Evolutionary conservation across 441 rosid species (phyloP).

Genomic region (Gossypium gossypioides): DNA sequence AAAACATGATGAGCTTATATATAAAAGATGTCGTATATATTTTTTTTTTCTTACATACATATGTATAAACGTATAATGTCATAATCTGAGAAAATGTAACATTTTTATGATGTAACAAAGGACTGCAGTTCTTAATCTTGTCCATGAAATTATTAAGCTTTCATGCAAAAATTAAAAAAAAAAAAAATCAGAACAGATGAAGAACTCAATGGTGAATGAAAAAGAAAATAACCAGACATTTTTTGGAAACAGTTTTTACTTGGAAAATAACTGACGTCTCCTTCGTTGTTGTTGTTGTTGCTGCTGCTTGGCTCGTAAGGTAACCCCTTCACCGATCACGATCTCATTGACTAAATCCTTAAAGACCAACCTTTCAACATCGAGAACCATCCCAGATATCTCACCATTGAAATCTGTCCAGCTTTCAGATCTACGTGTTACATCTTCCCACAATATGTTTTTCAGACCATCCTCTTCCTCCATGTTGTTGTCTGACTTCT

Average conservation of each 20-base stretch:
- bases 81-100: conserved; percentile 16
- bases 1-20: background rate
- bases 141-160: conserved; percentile 21
- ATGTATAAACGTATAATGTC: conserved; percentile 11
- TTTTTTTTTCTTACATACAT: background rate
- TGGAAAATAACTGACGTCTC: conserved; percentile 47
- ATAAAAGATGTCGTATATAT: background rate
- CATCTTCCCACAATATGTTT: conserved; percentile 50
- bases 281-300: conserved; percentile 22
- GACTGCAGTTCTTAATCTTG: conserved; percentile 14
- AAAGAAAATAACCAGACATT: conserved; percentile 7
- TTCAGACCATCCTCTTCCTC: conserved; percentile 53
- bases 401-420: conserved; percentile 49
- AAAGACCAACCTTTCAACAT: conserved; percentile 66
- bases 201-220: background rate
- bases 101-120: conserved; percentile 18
- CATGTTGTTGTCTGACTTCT: conserved; percentile 28
- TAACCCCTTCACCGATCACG: conserved; percentile 44
- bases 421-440: conserved; percentile 34
- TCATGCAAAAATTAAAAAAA: background rate
- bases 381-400: conserved; percentile 43
- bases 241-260: conserved; percentile 24
- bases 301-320: conserved; percentile 20
- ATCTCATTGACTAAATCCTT: conserved; percentile 76
- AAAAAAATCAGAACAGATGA: background rate